These are phyloP conservation scores for Ustulina deusta DNA, from an alignment of 2,329 filamentous ascomycete species.

Conservation along the genomic window DNA sequence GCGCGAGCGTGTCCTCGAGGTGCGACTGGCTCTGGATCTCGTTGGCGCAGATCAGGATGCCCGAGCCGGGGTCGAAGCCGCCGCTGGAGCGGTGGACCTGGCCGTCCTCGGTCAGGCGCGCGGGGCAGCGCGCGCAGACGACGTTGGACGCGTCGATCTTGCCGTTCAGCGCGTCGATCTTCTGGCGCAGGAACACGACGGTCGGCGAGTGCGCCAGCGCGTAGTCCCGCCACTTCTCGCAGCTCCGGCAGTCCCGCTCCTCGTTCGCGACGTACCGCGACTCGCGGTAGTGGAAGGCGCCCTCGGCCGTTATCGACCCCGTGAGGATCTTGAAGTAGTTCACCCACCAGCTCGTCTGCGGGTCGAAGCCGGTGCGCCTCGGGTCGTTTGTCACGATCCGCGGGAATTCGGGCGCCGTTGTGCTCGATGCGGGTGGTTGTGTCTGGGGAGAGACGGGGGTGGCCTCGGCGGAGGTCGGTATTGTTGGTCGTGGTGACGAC, in stretches of 20 bases:
- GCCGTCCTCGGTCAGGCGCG: constrained; percentile 66
- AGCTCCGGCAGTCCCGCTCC: constrained; percentile 80
- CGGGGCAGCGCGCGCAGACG: constrained; percentile 81
- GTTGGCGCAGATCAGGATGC: constrained; percentile 94
- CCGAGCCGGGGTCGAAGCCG: constrained; percentile 87
- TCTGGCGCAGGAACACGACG: constrained; percentile 86
- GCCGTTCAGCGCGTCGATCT: constrained; percentile 83
- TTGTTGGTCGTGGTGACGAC: constrained; percentile 41
- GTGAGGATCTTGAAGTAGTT: constrained; percentile 88
- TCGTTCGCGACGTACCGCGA: constrained; percentile 81
- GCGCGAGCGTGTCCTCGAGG: constrained; percentile 91
- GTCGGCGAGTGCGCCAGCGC: constrained; percentile 86
- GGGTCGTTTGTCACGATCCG: constrained; percentile 68
- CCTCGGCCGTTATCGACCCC: constrained; percentile 76
- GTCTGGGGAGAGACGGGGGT: constrained; percentile 20
- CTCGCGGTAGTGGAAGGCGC: constrained; percentile 80
- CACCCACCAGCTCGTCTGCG: constrained; percentile 74
- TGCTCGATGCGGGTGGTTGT: constrained; percentile 25
- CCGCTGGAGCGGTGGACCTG: constrained; percentile 75
- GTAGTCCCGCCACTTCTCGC: constrained; percentile 85
- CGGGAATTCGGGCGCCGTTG: constrained; percentile 39
- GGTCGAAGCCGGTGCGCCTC: constrained; percentile 72
- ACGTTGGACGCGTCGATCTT: constrained; percentile 80
- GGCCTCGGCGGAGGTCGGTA: constrained; percentile 27
- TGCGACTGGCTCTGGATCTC: constrained; percentile 83